Base-by-base conservation (phyloP, 2,329 filamentous ascomycete species). In the Calonectria fujianensis region DNA sequence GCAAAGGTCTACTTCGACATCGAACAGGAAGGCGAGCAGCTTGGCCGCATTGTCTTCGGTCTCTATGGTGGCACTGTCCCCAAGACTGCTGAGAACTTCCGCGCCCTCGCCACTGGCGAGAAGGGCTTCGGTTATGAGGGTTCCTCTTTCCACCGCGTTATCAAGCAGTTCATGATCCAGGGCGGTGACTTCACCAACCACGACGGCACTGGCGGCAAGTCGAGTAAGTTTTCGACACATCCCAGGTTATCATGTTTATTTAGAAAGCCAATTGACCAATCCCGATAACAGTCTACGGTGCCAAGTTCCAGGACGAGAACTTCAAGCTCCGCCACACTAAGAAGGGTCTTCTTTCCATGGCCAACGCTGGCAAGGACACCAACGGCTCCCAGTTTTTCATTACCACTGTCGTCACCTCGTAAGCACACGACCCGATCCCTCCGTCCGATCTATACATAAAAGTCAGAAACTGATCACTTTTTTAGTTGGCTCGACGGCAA, bases 291-390 rank as follows among this genome's bases (percentile, higher is more conserved):
- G 92, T 97, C 89, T 97, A 96, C 85, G 95, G 95, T 82, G 89
- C 91, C 81, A 95, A 94, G 88, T 97, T 97, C 88, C 87, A 91
- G 78, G 95, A 97, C 82, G 95, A 97, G 93, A 97, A 96, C 93
- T 97, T 97, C 91, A 96, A 97, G 93, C 91, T 96, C 84, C 96
- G 96, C 91, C 95, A 97, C 92, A 91, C 90, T 89, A 96, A 95
- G 91, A 93, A 93, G 86, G 95, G 95, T 82, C 88, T 95, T 67
- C 89, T 97, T 79, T 95, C 94, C 86, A 97, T 95, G 95, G 95
- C 94, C 86, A 96, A 96, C 87, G 91, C 94, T 75, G 94, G 94
- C 85, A 91, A 92, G 85, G 94, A 97, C 86, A 97, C 95, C 89
- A 96, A 96, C 84, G 94, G 95, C 84, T 95, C 93, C 74, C 95